Conservation (phyloP, 176 grass and related monocot genomes). For the Oryza officinalis region DNA sequence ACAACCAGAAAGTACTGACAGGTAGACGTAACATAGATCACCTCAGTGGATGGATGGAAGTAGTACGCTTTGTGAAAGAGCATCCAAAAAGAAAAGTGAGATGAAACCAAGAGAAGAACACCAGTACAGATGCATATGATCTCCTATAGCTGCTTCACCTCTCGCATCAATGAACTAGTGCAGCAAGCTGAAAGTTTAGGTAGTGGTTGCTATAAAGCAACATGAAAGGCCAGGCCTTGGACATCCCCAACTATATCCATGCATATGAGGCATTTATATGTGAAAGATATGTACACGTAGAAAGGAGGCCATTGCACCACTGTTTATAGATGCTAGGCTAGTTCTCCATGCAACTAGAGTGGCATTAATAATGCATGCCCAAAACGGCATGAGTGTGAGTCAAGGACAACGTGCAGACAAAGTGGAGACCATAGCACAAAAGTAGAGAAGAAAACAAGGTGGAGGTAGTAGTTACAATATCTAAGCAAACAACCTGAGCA, state of each 20-base stretch:
- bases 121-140: constrained; percentile 20
- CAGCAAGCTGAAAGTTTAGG: constrained; percentile 50
- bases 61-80: neutral
- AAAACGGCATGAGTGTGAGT: constrained; percentile 30
- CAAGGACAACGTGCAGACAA: constrained; percentile 51
- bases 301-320: constrained; percentile 36
- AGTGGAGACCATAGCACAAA: constrained; percentile 25
- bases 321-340: neutral
- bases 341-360: constrained; percentile 32
- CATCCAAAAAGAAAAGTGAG: constrained; percentile 8
- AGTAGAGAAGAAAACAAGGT: constrained; percentile 33
- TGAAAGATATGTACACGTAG: constrained; percentile 37
- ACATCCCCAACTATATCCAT: constrained; percentile 39
- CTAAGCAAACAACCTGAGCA: neutral
- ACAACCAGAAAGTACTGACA: constrained; percentile 19
- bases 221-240: constrained; percentile 39
- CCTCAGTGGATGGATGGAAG: constrained; percentile 33
- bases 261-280: constrained; percentile 14
- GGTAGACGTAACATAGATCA: constrained; percentile 1
- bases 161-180: constrained; percentile 43
- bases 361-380: neutral
- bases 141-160: constrained; percentile 26
- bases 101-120: constrained; percentile 16
- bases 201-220: constrained; percentile 19
- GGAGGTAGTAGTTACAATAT: constrained; percentile 13